Evolutionary conservation across 2,329 filamentous ascomycete species (phyloP), one percentile per base, ranked within the genome.

Genomic region (Diaporthe caulivora): DNA sequence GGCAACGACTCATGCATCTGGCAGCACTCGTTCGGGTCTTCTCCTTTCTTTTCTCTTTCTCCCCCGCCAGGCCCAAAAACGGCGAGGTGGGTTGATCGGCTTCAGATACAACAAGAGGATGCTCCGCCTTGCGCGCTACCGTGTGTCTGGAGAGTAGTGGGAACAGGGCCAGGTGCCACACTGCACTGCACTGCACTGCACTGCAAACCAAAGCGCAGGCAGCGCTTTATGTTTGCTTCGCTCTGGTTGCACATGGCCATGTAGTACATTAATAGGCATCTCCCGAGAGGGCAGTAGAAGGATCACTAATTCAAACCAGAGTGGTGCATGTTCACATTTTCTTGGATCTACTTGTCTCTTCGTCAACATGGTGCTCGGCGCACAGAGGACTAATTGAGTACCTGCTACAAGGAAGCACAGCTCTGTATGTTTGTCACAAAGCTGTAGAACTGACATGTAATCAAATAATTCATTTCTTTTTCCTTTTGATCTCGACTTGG

Each of bases 231-330:
- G 21, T 13, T 37, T 57, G 54, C 54, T 44, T 44, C 42, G 57
- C 34, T 29, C 24, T 34, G 73, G 29, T 68, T 65, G 70, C 70
- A 65, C 54, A 70, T 72, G 72, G 68, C 54, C 70, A 67, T 72
- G 73, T 72, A 70, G 55, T 70, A 74, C 34, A 70, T 69, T 72
- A 74, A 74, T 74, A 72, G 55, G 62, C 62, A 67, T 65, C 71
- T 69, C 64, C 72, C 49, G 69, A 71, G 69, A 53, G 29, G 44
- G 26, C 62, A 67, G 58, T 60, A 62, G 55, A 62, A n/a, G 55
- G 49, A n/a, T 62, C 31, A 62, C 44, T 71, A 53, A 58, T 71
- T 34, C 44, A 70, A 71, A 44, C 40, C 62, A 53, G 47, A 67
- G 31, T 67, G 62, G 18, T 53, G 47, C 62, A 67, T 53, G 21